These are phyloP conservation scores for Populus hybrid DNA, from an alignment of 441 rosid genomes.

Conservation along the genomic window DNA sequence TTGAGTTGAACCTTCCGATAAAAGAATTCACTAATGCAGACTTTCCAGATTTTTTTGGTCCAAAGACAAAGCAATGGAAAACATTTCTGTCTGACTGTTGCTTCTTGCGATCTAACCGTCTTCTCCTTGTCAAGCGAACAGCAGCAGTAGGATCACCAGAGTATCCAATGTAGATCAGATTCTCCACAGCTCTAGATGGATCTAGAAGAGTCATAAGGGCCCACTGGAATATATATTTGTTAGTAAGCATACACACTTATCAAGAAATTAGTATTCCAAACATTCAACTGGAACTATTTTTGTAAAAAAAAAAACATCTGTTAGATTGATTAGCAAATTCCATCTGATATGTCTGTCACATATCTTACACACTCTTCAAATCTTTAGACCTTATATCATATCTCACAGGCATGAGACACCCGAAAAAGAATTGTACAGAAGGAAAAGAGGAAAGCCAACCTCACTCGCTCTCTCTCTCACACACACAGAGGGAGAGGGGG, in stretches of 20 bases:
- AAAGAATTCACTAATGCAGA: slow-evolving; percentile 64
- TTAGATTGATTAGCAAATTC: not conserved
- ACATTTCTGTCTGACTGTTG: slow-evolving; percentile 69
- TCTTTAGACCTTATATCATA: not conserved
- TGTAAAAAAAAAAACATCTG: not conserved
- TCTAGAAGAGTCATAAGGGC: slow-evolving; percentile 75
- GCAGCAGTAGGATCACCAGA: slow-evolving; percentile 57
- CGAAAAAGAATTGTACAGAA: not conserved
- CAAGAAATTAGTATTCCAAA: not conserved
- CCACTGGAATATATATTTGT: slow-evolving; percentile 59
- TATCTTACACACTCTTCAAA: not conserved
- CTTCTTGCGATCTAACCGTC: slow-evolving; percentile 61
- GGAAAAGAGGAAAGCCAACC: not conserved
- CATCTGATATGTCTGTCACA: not conserved
- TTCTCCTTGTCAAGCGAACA: slow-evolving; percentile 56
- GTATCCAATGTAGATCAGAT: slow-evolving; percentile 64
- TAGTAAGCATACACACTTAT: not conserved
- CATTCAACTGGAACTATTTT: not conserved
- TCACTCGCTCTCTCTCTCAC: not conserved
- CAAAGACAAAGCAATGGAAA: slow-evolving; percentile 79
- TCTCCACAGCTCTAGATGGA: slow-evolving; percentile 64
- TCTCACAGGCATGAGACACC: not conserved
- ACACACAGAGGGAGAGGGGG: not conserved
- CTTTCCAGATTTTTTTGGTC: slow-evolving; percentile 80
- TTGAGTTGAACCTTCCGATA: slow-evolving; percentile 56